Evolutionary conservation across 2,329 filamentous ascomycete species (phyloP).

Genomic region (Colletotrichum musicola): DNA sequence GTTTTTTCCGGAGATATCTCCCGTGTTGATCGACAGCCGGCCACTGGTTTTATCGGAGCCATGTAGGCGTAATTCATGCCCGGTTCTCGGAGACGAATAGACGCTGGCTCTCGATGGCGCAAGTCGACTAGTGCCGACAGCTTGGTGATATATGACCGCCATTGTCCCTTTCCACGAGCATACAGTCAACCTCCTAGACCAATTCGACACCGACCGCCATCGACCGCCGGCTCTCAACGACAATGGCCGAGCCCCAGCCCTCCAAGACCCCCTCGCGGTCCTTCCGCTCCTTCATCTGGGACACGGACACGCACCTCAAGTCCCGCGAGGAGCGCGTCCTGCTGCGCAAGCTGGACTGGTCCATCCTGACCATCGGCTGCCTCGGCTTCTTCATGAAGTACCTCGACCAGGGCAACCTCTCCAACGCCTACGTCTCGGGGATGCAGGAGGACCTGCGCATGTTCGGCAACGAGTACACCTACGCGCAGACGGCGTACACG

Average conservation of each 20-base stretch:
- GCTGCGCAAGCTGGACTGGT: conserved; percentile 44
- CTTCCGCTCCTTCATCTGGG: conserved; percentile 48
- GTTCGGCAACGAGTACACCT: conserved; percentile 44
- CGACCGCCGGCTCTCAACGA: neutral
- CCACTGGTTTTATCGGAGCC: neutral
- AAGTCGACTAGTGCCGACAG: neutral
- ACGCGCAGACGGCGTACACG: conserved; percentile 42
- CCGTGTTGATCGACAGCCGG: neutral
- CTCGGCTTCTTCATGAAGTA: conserved; percentile 41
- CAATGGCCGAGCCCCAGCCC: conserved; percentile 6
- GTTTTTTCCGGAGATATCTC: conserved; percentile 7
- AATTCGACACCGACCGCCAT: too few species aligned
- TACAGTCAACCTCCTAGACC: too few species aligned
- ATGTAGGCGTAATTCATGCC: neutral
- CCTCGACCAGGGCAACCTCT: conserved; percentile 44
- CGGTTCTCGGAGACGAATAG: neutral
- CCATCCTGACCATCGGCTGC: conserved; percentile 38
- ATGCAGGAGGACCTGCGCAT: conserved; percentile 45
- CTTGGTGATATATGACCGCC: neutral
- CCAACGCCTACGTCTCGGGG: conserved; percentile 45
- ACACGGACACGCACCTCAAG: conserved; percentile 46
- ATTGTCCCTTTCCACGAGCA: too few species aligned
- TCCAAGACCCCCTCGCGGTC: conserved; percentile 23
- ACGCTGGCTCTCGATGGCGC: neutral
- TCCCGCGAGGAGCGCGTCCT: conserved; percentile 42